Evolutionary conservation across 2,329 filamentous ascomycete genomes (phyloP), one percentile per base, ranked within the genome.

Genomic region (Colletotrichum noveboracense): DNA sequence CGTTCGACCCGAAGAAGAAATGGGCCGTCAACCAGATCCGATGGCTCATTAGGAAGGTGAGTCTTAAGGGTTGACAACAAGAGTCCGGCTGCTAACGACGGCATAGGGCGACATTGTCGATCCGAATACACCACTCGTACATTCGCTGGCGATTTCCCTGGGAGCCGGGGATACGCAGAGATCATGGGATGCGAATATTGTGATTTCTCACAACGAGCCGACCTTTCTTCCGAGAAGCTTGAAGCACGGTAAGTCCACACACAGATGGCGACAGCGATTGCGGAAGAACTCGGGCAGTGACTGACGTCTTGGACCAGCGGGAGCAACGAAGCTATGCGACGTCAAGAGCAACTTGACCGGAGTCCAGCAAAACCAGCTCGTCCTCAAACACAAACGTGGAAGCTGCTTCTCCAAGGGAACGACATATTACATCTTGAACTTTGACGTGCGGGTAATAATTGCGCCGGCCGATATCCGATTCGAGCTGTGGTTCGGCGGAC

Each of bases 381-480:
- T 84, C 0, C 77, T 81, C 43, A 86, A 85, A 74, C 79, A 85
- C 60, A 85, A 86, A 61, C 76, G 83, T 5, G 79, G 81, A 3
- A 81, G 79, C 0, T 82, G 83, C 21, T 83, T 85, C 67, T 78
- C 78, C 9, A 80, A 79, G 18, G 83, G 85, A 10, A 80, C 82
- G 66, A 83, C 80, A 52, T 88, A 83, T 70, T 87, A 85, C 58
- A 77, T 86, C 6, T 86, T 84, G 61, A 81, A 81, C 8, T 88
- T 88, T 67, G 88, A 90, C 66, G 86, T 92, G 0, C 87, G 90
- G 71, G 89, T 91, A 6, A 84, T 91, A 43, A 87, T 90, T 5
- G 90, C 89, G 1, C 87, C 89, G 1, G 88, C 91, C 0, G 91
- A 93, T 71, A 81, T 93, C 43, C 79, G 81, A 7, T 88, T 88